A percentile compares a stretch with the other conserved stretches of the same genome.
Evolutionary conservation across 2,329 filamentous ascomycete species (phyloP).

Genomic region (Botryotinia calthae): DNA sequence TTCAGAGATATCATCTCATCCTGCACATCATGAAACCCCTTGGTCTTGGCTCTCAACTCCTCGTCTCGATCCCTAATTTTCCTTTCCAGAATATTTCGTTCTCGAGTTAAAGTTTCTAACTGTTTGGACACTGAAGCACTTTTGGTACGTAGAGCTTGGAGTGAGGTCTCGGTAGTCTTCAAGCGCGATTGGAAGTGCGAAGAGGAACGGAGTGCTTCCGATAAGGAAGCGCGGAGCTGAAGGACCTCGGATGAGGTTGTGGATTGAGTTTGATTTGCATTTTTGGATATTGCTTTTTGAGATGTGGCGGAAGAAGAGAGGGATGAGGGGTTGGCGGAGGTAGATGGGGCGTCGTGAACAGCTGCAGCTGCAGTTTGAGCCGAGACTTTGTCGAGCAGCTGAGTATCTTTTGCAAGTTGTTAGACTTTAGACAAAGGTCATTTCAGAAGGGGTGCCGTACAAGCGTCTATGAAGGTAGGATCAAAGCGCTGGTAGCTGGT

Average conservation of each 20-base stretch:
- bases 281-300: constrained; percentile 39
- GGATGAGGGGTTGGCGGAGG: constrained; percentile 26
- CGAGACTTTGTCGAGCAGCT: constrained; percentile 65
- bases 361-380: constrained; percentile 59
- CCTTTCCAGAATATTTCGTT: constrained; percentile 59
- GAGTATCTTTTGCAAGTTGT: constrained; percentile 51
- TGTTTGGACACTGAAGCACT: constrained; percentile 57
- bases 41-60: constrained; percentile 79
- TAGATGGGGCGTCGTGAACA: constrained; percentile 34
- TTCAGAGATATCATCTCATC: constrained; percentile 89
- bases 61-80: constrained; percentile 79
- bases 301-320: constrained; percentile 32
- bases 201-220: constrained; percentile 73
- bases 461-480: constrained; percentile 71
- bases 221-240: constrained; percentile 66
- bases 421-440: constrained; percentile 14
- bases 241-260: constrained; percentile 39
- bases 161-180: constrained; percentile 59
- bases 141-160: constrained; percentile 60
- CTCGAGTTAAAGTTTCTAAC: constrained; percentile 60
- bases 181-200: constrained; percentile 65
- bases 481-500: constrained; percentile 57
- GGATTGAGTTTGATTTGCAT: constrained; percentile 32
- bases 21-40: constrained; percentile 82
- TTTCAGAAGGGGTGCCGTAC: constrained; percentile 48